Evolutionary conservation across 1,139 yeast species (phyloP), one percentile per base, ranked within the genome.

Genomic region (Pichia sp.): DNA sequence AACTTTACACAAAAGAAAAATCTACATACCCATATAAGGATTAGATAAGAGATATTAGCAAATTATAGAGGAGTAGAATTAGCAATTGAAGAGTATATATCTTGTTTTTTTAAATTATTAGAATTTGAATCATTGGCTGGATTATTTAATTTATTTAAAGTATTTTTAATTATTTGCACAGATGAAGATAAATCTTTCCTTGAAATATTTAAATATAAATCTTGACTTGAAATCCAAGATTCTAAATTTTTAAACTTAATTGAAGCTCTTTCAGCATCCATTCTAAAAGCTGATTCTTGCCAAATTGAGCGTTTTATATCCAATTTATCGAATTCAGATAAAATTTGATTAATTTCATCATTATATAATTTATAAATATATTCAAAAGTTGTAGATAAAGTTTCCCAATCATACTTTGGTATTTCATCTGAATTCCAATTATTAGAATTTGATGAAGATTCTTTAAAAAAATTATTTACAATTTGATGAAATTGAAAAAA

Each of bases 221-320:
- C 56, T 10, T 58, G 45, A 28, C 53, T 51, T 4, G 45, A 34
- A 1, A 56, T 47, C 62, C 62, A 59, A 2, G 45, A 32, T 37
- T 56, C 58, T 11, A 53, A 40, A 3, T 39, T 33, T 9, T 52
- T 44, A 18, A 59, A 44, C 26, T 58, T 45, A 3, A 33, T 43
- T 3, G 54, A 42, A 7, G 60, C 55, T 18, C 57, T 48, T 25
- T 48, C 52, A 11, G 55, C 56, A 36, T 60, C 63, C 28, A 55
- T 40, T 36, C 56, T 47, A 40, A 53, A 52, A 2, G 58, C 63
- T 1, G 61, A 48, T 38, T 60, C 62, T 31, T 55, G 58, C 63
- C 63, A 60, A 10, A 54, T 48, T 7, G 58, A 50, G 26, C 61
- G 48, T 44, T 46, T 51, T 51, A 47, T 44, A 39, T 59, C 59